These are phyloP conservation scores for Termitomyces sp. DNA, from an alignment of 768 basidiomycete species.

Conservation along the genomic window DNA sequence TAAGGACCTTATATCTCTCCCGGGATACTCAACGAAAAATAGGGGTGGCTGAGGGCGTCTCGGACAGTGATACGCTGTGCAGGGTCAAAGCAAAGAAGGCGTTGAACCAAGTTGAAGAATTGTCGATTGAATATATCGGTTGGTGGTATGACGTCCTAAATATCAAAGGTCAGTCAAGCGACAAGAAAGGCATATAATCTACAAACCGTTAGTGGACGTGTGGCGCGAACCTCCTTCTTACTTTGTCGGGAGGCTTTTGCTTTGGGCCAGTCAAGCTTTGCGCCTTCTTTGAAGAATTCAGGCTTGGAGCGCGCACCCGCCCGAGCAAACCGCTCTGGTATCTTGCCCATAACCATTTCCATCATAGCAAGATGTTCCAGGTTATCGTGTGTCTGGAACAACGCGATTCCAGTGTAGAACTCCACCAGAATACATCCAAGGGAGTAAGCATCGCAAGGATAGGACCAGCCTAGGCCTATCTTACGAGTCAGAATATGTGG, in stretches of 20 bases:
- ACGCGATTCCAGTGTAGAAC: slow-evolving; percentile 93
- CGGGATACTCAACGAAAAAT: slow-evolving; percentile 67
- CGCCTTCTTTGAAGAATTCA: slow-evolving; percentile 88
- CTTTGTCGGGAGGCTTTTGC: slow-evolving; percentile 84
- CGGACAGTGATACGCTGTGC: slow-evolving; percentile 81
- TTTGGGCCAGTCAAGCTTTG: slow-evolving; percentile 89
- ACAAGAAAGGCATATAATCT: not conserved
- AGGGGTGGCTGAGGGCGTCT: slow-evolving; percentile 84
- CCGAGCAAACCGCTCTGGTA: slow-evolving; percentile 83
- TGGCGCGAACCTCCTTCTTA: slow-evolving; percentile 89
- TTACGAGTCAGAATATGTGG: slow-evolving; percentile 11
- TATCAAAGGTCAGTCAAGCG: slow-evolving; percentile 8
- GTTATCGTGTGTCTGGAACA: slow-evolving; percentile 99
- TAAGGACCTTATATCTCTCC: slow-evolving; percentile 51
- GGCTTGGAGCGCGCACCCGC: slow-evolving; percentile 75
- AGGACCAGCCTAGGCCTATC: slow-evolving; percentile 94
- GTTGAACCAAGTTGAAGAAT: slow-evolving; percentile 85
- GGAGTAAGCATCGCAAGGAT: slow-evolving; percentile 97
- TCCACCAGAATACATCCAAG: slow-evolving; percentile 98
- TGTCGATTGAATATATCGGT: slow-evolving; percentile 68
- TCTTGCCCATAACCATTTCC: slow-evolving; percentile 99
- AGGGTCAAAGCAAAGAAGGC: slow-evolving; percentile 88
- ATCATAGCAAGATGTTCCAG: slow-evolving; percentile 99
- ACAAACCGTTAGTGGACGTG: slow-evolving; percentile 70
- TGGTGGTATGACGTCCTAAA: slow-evolving; percentile 80